Evolutionary conservation across 495 filamentous ascomycete genomes (phyloP).

Genomic region (Xylaria longipes): DNA sequence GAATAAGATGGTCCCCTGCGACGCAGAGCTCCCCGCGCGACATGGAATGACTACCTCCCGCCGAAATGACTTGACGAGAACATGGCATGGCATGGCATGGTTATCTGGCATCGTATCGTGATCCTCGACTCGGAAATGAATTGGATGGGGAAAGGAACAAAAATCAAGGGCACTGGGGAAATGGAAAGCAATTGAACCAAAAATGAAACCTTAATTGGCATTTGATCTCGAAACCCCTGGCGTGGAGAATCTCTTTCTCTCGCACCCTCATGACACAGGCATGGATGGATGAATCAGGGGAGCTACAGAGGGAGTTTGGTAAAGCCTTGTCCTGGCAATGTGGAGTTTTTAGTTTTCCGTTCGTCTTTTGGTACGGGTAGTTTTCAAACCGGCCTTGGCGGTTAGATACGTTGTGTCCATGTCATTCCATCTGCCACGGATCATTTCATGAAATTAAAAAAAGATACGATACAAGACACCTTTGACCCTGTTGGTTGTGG

Average conservation of each 20-base stretch:
- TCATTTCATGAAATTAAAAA: constrained; percentile 17
- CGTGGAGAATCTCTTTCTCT: constrained; percentile 24
- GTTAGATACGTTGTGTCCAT: constrained; percentile 2
- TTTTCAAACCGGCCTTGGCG: background rate
- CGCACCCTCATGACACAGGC: background rate
- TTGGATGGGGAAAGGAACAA: constrained; percentile 24
- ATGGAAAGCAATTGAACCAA: constrained; percentile 15
- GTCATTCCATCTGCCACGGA: constrained; percentile 1
- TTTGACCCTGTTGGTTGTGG: background rate
- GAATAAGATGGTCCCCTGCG: constrained; percentile 63
- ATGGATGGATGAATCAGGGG: constrained; percentile 4
- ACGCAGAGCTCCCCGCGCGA: constrained; percentile 15
- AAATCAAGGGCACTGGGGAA: constrained; percentile 16
- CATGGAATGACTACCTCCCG: constrained; percentile 18
- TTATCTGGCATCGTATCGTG: constrained; percentile 25
- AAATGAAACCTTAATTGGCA: constrained; percentile 30
- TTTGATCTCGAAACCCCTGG: constrained; percentile 25
- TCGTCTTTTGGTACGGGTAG: constrained; percentile 28
- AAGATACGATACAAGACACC: constrained; percentile 17
- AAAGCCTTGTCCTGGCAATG: constrained; percentile 21
- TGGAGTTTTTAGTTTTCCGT: constrained; percentile 17
- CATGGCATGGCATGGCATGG: constrained; percentile 22
- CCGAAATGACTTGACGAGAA: constrained; percentile 24
- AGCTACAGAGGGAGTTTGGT: constrained; percentile 23
- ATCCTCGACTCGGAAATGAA: constrained; percentile 22